These are phyloP conservation scores for Yamadazyma aaseri DNA, from an alignment of 1,139 yeast species.

Conservation along the genomic window DNA sequence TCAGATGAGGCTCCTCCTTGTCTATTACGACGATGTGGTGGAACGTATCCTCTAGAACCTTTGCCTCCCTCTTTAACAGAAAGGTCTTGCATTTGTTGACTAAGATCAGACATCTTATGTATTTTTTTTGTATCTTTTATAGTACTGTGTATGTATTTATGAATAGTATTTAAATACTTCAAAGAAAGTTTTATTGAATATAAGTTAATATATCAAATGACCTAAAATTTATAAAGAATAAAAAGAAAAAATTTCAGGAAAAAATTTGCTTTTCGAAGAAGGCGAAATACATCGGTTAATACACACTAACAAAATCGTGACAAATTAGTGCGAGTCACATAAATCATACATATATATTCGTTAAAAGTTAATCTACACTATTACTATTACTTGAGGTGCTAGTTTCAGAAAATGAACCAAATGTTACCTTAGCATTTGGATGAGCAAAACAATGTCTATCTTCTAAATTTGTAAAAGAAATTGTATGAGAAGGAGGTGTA, in stretches of 20 bases:
- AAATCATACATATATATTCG: neutral
- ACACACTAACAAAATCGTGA: conserved; percentile 1
- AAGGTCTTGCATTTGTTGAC: conserved; percentile 45
- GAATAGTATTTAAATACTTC: neutral
- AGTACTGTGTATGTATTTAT: too few species aligned
- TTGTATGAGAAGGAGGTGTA: conserved; percentile 29
- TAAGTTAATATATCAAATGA: conserved; percentile 12
- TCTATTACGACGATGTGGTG: conserved; percentile 63
- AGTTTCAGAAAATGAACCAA: conserved; percentile 11
- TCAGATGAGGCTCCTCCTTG: conserved; percentile 16
- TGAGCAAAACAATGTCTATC: conserved; percentile 41
- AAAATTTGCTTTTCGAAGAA: conserved; percentile 7
- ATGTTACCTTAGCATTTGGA: conserved; percentile 36
- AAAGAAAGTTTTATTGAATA: conserved; percentile 5
- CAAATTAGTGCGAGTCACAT: neutral
- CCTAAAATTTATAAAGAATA: conserved; percentile 5
- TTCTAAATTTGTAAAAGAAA: conserved; percentile 24
- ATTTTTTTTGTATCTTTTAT: conserved; percentile 7
- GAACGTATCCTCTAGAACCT: conserved; percentile 47
- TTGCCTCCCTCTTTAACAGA: conserved; percentile 28
- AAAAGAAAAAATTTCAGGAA: conserved; percentile 4
- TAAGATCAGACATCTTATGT: conserved; percentile 37
- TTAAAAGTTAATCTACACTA: too few species aligned
- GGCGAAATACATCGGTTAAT: conserved; percentile 1
- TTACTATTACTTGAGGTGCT: neutral